Percentiles rank a stretch among this genome's conserved stretches.
phyloP scores from a whole-genome alignment of 768 basidiomycete species.

The Termitomyces sp. region DNA sequence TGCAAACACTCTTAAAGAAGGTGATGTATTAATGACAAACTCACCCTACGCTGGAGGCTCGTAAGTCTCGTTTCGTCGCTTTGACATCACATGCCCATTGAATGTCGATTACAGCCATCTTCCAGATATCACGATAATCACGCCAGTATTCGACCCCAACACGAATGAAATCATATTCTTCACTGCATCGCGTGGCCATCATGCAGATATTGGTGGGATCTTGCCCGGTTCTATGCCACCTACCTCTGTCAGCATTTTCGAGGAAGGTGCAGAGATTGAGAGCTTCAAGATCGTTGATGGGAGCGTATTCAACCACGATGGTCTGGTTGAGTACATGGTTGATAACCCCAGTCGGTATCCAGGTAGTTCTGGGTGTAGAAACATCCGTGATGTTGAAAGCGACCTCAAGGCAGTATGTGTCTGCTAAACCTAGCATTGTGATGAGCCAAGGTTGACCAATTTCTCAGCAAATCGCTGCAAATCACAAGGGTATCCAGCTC shows the following conservation, averaged over 20 bases:
- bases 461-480: constrained; percentile 84
- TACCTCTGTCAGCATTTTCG: constrained; percentile 82
- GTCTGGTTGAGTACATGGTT: constrained; percentile 74
- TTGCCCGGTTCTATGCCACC: constrained; percentile 95
- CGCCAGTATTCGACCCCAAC: constrained; percentile 74
- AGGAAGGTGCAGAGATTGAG: constrained; percentile 90
- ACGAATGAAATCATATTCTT: constrained; percentile 81
- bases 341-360: constrained; percentile 77
- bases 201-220: constrained; percentile 92
- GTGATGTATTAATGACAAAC: constrained; percentile 93
- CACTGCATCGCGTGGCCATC: constrained; percentile 90
- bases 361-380: constrained; percentile 82
- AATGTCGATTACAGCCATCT: constrained; percentile 27
- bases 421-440: neutral
- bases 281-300: constrained; percentile 87
- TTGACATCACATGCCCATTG: neutral
- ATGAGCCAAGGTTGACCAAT: constrained; percentile 5
- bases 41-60: constrained; percentile 86
- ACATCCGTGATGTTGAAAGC: constrained; percentile 85
- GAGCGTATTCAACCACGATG: constrained; percentile 74
- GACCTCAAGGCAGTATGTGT: constrained; percentile 79
- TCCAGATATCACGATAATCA: constrained; percentile 88
- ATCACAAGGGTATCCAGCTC: constrained; percentile 85
- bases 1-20: constrained; percentile 68
- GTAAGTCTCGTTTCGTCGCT: constrained; percentile 35